These are phyloP conservation scores for Lasiodiplodia sp. DNA, from an alignment of 2,329 filamentous ascomycete genomes.

Conservation along the genomic window DNA sequence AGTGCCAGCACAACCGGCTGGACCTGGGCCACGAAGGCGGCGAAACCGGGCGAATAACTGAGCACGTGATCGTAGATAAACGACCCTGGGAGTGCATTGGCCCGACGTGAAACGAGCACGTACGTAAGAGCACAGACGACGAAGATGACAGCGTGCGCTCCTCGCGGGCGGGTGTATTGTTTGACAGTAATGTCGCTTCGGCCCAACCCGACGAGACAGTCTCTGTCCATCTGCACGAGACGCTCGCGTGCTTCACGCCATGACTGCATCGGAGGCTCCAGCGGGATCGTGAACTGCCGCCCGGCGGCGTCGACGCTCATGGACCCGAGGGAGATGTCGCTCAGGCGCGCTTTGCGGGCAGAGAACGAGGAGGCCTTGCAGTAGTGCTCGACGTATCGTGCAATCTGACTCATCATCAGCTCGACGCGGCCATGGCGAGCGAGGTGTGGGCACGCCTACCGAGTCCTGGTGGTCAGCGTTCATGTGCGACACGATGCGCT, in stretches of 20 bases:
- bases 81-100: conserved; percentile 45
- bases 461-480: conserved; percentile 81
- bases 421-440: conserved; percentile 11
- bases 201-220: conserved; percentile 66
- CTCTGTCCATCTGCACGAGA: conserved; percentile 75
- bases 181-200: conserved; percentile 64
- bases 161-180: conserved; percentile 60
- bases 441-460: conserved; percentile 42
- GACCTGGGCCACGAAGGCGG: conserved; percentile 64
- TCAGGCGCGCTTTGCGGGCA: conserved; percentile 66
- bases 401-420: conserved; percentile 51
- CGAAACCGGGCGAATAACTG: conserved; percentile 63
- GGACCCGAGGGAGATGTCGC: conserved; percentile 68
- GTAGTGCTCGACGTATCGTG: conserved; percentile 80
- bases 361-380: conserved; percentile 62
- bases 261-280: conserved; percentile 74
- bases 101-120: conserved; percentile 38
- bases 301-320: conserved; percentile 67
- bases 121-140: conserved; percentile 48
- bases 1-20: conserved; percentile 65
- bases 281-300: conserved; percentile 61
- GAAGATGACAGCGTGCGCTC: conserved; percentile 63
- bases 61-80: conserved; percentile 49
- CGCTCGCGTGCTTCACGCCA: conserved; percentile 73
- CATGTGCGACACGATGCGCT: conserved; percentile 81